Evolutionary conservation across 2,329 filamentous ascomycete genomes (phyloP), one percentile per base, ranked within the genome.

Genomic region (Fusarium anthophilum): DNA sequence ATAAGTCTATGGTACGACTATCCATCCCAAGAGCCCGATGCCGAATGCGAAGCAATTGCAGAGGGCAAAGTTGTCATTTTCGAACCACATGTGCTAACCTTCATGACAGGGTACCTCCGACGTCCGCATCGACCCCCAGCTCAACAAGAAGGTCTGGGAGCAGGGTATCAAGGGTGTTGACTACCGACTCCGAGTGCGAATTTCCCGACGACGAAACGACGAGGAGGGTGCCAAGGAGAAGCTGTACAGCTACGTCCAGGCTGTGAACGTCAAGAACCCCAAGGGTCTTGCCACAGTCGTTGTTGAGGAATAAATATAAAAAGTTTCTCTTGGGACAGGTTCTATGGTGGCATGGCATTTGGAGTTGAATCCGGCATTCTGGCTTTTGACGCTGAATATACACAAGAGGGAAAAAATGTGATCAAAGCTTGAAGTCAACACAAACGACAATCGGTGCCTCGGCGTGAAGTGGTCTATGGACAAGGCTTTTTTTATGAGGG

Each of bases 91-190:
- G 37, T 72, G 75, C 76, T 78, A 76, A 79, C 66, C 32, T 44
- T 30, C 3, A 53, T 26, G 14, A 30, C 80, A 99, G 96, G 96
- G 96, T 85, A 99, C 96, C 88, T 87, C 90, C 83, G 96, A 99
- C 85, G 96, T 99, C 88, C 96, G 96, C 82, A 88, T 99, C 84
- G 96, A 99, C 91, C 96, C 96, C 83, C 93, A 96, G 89, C 89
- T 99, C 84, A 99, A 99, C 93, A 99, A 99, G 94, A 98, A 99
- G 92, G 96, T 99, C 86, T 99, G 96, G 96, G 96, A 99, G 89
- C 90, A 93, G 84, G 96, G 96, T 87, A 92, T 99, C 90, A 99
- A 98, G 94, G 97, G 96, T 83, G 95, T 98, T 80, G 94, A 96
- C 80, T 98, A 93, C 93, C 93, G 97, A 87, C 91, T 99, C 82